Evolutionary conservation across 768 basidiomycete genomes (phyloP).

Genomic region (Tulasnella sp.): DNA sequence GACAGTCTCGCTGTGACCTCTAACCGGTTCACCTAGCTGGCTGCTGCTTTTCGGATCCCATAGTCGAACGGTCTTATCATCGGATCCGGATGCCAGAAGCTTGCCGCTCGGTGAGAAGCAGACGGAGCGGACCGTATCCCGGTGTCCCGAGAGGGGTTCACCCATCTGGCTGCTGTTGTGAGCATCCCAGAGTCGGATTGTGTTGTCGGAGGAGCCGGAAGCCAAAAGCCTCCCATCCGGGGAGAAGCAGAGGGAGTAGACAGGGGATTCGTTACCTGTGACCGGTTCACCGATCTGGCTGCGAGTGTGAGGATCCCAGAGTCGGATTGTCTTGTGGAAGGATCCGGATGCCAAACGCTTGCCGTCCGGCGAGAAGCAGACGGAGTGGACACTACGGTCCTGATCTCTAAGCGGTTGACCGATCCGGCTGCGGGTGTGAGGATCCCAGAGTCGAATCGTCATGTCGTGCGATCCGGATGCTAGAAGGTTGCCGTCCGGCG

Average conservation of each 20-base stretch:
- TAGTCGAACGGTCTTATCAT: constrained; percentile 41
- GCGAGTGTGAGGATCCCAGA: constrained; percentile 36
- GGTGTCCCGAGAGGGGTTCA: constrained; percentile 83
- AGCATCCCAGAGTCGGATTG: constrained; percentile 76
- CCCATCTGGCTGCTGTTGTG: constrained; percentile 83
- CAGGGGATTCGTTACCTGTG: background rate
- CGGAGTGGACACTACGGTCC: background rate
- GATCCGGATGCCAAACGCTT: background rate
- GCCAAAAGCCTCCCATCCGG: constrained; percentile 4
- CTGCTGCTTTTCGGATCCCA: constrained; percentile 94
- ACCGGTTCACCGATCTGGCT: background rate
- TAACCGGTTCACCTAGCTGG: constrained; percentile 80
- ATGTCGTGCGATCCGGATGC: background rate
- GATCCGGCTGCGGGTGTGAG: background rate
- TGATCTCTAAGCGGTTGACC: background rate
- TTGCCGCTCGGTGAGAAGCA: constrained; percentile 26
- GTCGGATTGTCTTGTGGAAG: background rate
- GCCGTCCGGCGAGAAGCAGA: constrained; percentile 6
- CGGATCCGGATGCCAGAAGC: constrained; percentile 21
- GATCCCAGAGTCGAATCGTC: background rate
- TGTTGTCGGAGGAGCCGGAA: constrained; percentile 6
- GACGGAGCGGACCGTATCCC: constrained; percentile 55
- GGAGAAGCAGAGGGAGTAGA: background rate
- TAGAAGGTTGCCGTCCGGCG: background rate
- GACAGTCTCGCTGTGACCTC: constrained; percentile 82